Base-by-base conservation (phyloP, 352 stramenopile genomes). In the Phytopythium montanum region DNA sequence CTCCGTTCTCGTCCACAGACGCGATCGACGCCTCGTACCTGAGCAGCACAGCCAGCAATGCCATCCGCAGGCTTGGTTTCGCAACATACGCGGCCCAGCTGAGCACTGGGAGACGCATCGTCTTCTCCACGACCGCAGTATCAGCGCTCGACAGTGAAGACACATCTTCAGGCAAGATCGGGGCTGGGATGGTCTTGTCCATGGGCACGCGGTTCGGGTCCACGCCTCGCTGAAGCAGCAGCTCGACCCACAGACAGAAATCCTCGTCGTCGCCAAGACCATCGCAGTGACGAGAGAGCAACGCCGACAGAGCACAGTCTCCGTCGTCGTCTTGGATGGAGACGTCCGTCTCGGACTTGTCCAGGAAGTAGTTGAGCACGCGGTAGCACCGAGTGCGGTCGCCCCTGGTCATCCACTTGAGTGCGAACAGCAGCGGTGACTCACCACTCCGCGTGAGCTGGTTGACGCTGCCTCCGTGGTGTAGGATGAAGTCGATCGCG, bases 401-500 rank as follows among this genome's bases (percentile, higher is more conserved):
- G 2, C 45, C 18, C 36, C 69, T 79, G 3, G 3, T 5, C 18
- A 38, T 38, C 10, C 28, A 14, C 65, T 88, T 89, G n/a, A 90
- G 53, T n/a, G 71, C 68, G 44, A 76, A 89, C 33, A 90, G n/a
- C 8, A 87, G 42, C 8, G 79, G 74, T 3, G 73, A 79, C 45
- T 92, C 80, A 2, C 78, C 79, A 1, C 28, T 41, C 2, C 69
- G 49, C 52, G 77, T 88, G 9, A 48, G 53, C 41, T 64, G 56
- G 59, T 88, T 88, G 12, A 79, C 59, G 26, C 59, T 70, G 33
- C 60, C 56, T 3, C 26, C 26, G 12, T 89, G 73, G 61, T 90
- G 76, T 3, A 87, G 68, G 10, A 92, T 52, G 55, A 90, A 92
- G 41, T 88, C 80, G 51, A 88, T 71, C 18, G 87, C 19, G 38